Evolutionary conservation across 306 rosid species (phyloP), one percentile per base, ranked within the genome.

Genomic region (Vigna radiata): DNA sequence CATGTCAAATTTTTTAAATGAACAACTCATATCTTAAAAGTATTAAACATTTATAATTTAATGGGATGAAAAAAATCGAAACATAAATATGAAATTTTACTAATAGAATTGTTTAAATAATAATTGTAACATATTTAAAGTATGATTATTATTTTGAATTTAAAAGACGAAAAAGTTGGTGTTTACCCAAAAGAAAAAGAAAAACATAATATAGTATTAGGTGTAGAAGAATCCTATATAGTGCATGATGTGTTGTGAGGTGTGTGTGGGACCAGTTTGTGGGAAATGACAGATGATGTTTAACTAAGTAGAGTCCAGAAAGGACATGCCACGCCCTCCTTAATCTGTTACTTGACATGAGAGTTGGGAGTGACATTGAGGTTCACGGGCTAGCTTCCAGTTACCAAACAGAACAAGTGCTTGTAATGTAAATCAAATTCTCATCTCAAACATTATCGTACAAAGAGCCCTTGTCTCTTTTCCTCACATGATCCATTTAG

Each of bases 401-500:
- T 72, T 79, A 48, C 76, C 67, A 83, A 85, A 81, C 86, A 52
- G 19, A 81, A 71, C 77, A 75, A 83, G 33, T 48, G 56, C 78
- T 49, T 76, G 46, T 39, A 60, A 62, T 67, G 27, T 15, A 41
- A 46, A 73, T 73, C 65, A 25, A 56, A 76, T 31, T 47, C 31
- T 68, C 70, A 64, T 78, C 50, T 76, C 53, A 59, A 74, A 73
- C 71, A 83, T 82, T 68, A 76, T 73, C 53, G 84, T 82, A 86
- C 87, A 67, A 78, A 58, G 8, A 56, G 11, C 36, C 36, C 87
- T 91, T 89, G 91, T 91, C 96, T 79, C 91, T 82, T 89, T 85
- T 87, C 89, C 91, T 87, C 96, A 87, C 93, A 81, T 89, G 93
- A 89, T 75, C 82, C 87, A 84, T 84, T 76, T 50, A 78, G 75